A percentile compares a stretch with the other conserved stretches of the same genome.
Evolutionary conservation across 306 rosid genomes (phyloP).

Genomic region (Casuarina cunninghamiana): DNA sequence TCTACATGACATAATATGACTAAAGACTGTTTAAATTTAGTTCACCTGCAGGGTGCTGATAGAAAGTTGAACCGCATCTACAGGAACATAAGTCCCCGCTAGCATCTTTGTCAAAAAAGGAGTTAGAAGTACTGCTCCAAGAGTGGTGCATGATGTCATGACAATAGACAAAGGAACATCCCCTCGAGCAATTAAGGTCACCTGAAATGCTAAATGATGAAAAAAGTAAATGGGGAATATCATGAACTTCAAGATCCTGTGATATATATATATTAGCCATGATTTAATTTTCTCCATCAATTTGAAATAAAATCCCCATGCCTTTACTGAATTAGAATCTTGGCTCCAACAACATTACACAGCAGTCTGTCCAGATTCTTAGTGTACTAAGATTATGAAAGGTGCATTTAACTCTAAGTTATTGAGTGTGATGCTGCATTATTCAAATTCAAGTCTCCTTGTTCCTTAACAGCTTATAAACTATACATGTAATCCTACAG

Average conservation of each 20-base stretch:
- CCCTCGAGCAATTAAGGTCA: constrained; percentile 47
- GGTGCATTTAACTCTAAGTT: not conserved
- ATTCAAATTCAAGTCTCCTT: too few species aligned
- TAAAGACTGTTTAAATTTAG: not conserved
- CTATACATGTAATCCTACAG: not conserved
- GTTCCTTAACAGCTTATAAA: too few species aligned
- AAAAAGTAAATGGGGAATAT: constrained; percentile 14
- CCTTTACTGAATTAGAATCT: not conserved
- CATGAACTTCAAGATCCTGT: constrained; percentile 1
- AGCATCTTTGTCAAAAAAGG: constrained; percentile 41
- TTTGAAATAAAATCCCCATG: not conserved
- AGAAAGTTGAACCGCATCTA: constrained; percentile 42
- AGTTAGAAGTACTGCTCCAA: constrained; percentile 43
- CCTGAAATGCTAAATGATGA: constrained; percentile 42
- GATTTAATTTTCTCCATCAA: not conserved
- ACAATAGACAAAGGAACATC: constrained; percentile 52
- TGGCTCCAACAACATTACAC: not conserved
- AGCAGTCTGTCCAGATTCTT: not conserved
- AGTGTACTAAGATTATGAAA: not conserved
- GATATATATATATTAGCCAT: not conserved
- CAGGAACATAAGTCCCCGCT: constrained; percentile 42
- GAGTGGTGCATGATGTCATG: constrained; percentile 48
- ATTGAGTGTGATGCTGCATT: too few species aligned
- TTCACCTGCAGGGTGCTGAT: constrained; percentile 48
- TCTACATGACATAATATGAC: not conserved